Base-by-base conservation (phyloP, 2,329 filamentous ascomycete species). In the Sordariomycetes sp. region DNA sequence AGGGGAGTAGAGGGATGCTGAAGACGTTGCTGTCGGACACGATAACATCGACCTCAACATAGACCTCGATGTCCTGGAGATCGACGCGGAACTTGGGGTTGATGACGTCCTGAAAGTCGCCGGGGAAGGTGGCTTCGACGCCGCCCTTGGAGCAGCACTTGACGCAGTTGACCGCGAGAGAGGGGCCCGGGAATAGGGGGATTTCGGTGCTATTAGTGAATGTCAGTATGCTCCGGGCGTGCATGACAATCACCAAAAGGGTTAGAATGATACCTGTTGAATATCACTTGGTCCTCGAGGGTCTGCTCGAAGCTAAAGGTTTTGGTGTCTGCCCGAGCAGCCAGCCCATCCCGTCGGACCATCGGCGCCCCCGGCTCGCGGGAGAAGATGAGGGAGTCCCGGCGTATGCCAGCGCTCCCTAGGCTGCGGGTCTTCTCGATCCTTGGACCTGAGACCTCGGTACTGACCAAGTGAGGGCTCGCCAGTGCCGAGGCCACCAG, bases 71-170 rank as follows among this genome's bases (percentile, higher is more conserved):
- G 20, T 43, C 57, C 1, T 12, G 22, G 57, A 59, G 53, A 20
- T 59, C 57, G 43, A 59, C 20, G 18, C 57, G 40, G 53, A 59
- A 59, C 40, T 59, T 59, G 18, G 57, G 57, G 53, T 59, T 59
- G 32, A 59, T 24, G 28, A 59, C 40, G 46, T 59, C 57, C 3
- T 18, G 7, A 22, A 59, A 24, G 43, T 59, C 57, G 5, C 52
- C 50, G 40, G 57, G 57, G 46, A 59, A 59, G 37, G 57, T 59
- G n/a, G 57, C 57, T 16, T 55, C 53, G 18, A 55, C 51, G 11
- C 3, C 22, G 18, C 57, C 57, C 40, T 55, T 55, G 16, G 57
- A 59, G 32, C 57, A 59, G 53, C 57, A 59, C 20, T 55, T 54
- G n/a, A 16, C 40, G 43, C 57, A 59, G n/a, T 55, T 40, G 11